Conservation (phyloP, 257 asterid genomes). For the Capsicum rhomboideum region DNA sequence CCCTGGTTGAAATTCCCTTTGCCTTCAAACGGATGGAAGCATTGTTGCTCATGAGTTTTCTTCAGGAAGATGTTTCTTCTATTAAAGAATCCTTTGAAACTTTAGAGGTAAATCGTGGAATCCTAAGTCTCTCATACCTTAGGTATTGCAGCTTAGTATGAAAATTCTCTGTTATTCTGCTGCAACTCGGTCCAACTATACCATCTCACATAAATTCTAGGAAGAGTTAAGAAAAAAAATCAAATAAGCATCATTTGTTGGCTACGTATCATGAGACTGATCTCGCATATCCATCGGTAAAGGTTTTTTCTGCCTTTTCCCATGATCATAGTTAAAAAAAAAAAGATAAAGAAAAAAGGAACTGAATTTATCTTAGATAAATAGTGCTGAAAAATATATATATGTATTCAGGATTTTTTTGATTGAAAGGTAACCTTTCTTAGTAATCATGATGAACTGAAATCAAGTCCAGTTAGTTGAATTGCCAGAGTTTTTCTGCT, state of each 20-base stretch:
- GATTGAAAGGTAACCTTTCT: not conserved
- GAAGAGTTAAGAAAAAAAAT: not conserved
- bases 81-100: slow-evolving; percentile 57
- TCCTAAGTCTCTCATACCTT: slow-evolving; percentile 14
- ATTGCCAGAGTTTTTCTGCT: not conserved
- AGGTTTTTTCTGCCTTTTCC: not conserved
- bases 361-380: not conserved
- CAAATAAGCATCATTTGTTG: not conserved
- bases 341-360: not conserved
- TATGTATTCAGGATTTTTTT: not conserved
- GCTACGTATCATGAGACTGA: not conserved
- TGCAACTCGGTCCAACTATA: not conserved
- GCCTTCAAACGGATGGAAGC: slow-evolving; percentile 79
- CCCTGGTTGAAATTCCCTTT: slow-evolving; percentile 62
- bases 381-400: not conserved
- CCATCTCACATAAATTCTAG: not conserved
- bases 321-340: not conserved
- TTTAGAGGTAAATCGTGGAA: slow-evolving; percentile 68
- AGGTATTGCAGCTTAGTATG: not conserved
- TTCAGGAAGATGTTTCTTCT: slow-evolving; percentile 63
- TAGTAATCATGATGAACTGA: not conserved
- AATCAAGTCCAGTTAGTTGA: not conserved
- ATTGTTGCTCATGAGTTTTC: slow-evolving; percentile 53
- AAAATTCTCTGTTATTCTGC: not conserved
- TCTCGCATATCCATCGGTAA: not conserved